A percentile compares a stretch with the other conserved stretches of the same genome.
Evolutionary conservation across 1,139 yeast species (phyloP).

Genomic region (Pichia sp.): DNA sequence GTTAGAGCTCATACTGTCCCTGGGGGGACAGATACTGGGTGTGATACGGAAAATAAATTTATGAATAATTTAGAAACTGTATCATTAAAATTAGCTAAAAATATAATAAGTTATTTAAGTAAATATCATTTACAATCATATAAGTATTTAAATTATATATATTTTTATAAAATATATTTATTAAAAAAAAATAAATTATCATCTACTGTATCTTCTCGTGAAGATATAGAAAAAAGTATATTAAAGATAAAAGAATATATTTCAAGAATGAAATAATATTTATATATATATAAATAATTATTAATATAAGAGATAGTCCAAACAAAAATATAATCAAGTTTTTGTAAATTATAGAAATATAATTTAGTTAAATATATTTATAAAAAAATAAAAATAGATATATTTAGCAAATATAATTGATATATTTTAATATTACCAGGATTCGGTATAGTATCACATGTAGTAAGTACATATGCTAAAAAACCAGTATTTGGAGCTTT

Average conservation of each 20-base stretch:
- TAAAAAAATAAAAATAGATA: conserved; percentile 11
- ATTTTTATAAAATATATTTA: conserved; percentile 8
- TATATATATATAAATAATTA: neutral
- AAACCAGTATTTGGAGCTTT: conserved; percentile 28
- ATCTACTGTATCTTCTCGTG: neutral
- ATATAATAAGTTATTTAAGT: conserved; percentile 3
- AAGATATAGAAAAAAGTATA: neutral
- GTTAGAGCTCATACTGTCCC: neutral
- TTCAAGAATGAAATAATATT: neutral
- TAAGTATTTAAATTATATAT: conserved; percentile 6
- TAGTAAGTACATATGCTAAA: conserved; percentile 20
- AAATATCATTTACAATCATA: conserved; percentile 7
- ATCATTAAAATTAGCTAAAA: conserved; percentile 6
- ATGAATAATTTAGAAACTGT: conserved; percentile 1
- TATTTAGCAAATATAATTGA: conserved; percentile 1
- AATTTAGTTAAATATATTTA: conserved; percentile 17
- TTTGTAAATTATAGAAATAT: conserved; percentile 9
- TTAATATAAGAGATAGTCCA: conserved; percentile 9
- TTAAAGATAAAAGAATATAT: conserved; percentile 1
- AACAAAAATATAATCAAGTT: conserved; percentile 23
- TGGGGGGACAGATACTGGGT: neutral
- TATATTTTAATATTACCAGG: conserved; percentile 12
- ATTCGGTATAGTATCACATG: conserved; percentile 23
- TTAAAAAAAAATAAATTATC: conserved; percentile 3
- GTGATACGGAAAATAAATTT: neutral